Conservation (phyloP, 768 basidiomycete species). For the Leccinum boreale region DNA sequence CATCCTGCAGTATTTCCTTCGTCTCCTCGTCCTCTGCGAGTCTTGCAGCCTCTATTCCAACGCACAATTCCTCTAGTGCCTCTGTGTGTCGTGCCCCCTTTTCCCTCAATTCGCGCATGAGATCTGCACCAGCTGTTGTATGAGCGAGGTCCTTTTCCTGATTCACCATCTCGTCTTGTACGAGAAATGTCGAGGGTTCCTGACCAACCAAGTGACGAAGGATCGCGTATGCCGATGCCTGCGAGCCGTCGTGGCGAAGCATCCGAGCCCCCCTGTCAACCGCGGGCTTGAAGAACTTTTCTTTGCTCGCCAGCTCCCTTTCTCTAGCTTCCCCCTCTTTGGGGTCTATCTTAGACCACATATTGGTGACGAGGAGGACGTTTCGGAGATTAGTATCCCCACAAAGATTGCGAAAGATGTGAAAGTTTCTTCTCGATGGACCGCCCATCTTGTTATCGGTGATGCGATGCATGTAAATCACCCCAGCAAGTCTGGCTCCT, state of each 20-base stretch:
- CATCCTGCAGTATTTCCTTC: conserved; percentile 39
- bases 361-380: conserved; percentile 51
- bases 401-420: conserved; percentile 50
- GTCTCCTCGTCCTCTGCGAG: conserved; percentile 44
- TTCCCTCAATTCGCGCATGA: conserved; percentile 47
- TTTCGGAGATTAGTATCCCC: conserved; percentile 45
- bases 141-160: conserved; percentile 44
- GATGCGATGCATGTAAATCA: conserved; percentile 54
- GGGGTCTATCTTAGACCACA: conserved; percentile 44
- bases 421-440: conserved; percentile 48
- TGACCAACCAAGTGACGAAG: conserved; percentile 41
- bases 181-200: conserved; percentile 42
- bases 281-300: conserved; percentile 50
- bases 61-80: conserved; percentile 43
- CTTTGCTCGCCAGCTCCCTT: conserved; percentile 37
- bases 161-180: conserved; percentile 55
- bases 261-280: conserved; percentile 46
- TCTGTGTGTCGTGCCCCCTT: conserved; percentile 41
- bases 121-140: conserved; percentile 49
- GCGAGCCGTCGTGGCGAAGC: conserved; percentile 40
- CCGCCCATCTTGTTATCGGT: conserved; percentile 47
- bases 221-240: conserved; percentile 42
- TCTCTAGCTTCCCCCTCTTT: conserved; percentile 41
- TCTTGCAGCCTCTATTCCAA: conserved; percentile 45
- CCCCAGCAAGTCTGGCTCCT: conserved; percentile 32